phyloP scores from a whole-genome alignment of 225 moss, liverwort and hornwort genomes.

The Sphagnum tenellum region DNA sequence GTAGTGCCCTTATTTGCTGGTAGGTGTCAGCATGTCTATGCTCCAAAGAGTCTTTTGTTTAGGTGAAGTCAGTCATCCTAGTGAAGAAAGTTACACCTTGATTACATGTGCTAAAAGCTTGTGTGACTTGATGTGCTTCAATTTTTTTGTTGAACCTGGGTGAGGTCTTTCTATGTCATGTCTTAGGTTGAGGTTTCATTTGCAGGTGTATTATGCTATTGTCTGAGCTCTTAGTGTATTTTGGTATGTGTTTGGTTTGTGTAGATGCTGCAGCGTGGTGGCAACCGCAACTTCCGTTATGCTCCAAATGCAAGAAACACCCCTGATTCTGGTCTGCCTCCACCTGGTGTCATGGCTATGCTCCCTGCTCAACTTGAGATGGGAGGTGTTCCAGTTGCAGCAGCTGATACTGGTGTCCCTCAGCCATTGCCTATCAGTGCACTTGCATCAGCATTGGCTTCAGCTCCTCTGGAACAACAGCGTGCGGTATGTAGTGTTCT shows the following conservation, averaged over 20 bases:
- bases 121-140: background rate
- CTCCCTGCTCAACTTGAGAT: constrained; percentile 85
- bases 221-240: no score
- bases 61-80: no score
- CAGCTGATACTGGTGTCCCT: constrained; percentile 51
- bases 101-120: background rate
- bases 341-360: constrained; percentile 89
- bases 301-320: constrained; percentile 84
- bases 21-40: no score
- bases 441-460: constrained; percentile 81
- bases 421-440: constrained; percentile 94
- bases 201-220: no score
- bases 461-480: constrained; percentile 90
- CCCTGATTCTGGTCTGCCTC: constrained; percentile 64
- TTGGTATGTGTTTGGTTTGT: background rate
- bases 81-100: no score
- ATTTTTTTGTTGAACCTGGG: background rate
- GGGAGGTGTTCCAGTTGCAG: constrained; percentile 46
- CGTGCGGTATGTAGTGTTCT: constrained; percentile 50
- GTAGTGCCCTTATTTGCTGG: no score
- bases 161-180: background rate
- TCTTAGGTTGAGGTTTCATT: background rate
- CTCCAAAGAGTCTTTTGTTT: no score
- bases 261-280: constrained; percentile 89
- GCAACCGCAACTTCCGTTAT: constrained; percentile 79